These are phyloP conservation scores for Buxus sempervirens DNA, from an alignment of 164 flowering plant species.

Conservation along the genomic window DNA sequence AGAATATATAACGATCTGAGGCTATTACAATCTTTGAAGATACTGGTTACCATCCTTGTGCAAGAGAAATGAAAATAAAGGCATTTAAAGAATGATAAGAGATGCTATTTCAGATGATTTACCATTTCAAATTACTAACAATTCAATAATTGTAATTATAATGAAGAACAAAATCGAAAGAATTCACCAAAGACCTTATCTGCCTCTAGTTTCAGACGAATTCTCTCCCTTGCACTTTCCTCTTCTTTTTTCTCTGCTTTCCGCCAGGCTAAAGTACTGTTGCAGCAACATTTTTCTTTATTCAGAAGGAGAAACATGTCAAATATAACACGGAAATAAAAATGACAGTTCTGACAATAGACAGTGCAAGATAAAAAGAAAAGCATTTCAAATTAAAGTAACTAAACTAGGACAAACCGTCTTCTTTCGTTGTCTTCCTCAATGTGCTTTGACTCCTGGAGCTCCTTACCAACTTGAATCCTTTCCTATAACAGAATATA, in stretches of 20 bases:
- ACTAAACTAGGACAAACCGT: constrained; percentile 27
- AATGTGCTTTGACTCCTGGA: constrained; percentile 36
- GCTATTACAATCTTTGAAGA: too few species aligned
- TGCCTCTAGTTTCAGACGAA: constrained; percentile 36
- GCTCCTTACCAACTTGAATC: constrained; percentile 38
- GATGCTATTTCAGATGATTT: neutral
- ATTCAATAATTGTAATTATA: neutral
- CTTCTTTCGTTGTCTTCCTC: constrained; percentile 50
- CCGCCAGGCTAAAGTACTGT: constrained; percentile 29
- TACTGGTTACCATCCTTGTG: too few species aligned
- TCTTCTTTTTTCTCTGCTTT: constrained; percentile 51
- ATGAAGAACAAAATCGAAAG: neutral
- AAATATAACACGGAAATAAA: too few species aligned
- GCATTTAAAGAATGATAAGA: neutral
- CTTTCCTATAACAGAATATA: constrained; percentile 32
- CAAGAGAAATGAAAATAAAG: too few species aligned
- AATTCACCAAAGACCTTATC: constrained; percentile 37
- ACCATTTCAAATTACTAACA: neutral
- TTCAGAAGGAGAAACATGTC: neutral
- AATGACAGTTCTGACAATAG: neutral
- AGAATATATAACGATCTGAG: too few species aligned
- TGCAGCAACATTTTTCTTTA: neutral
- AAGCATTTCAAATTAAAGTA: neutral
- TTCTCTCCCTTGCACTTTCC: constrained; percentile 38
- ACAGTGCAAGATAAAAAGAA: neutral